A percentile compares a stretch with the other conserved stretches of the same genome.
Conservation (phyloP, 163 green algal species). For the Chloromonas sp. region DNA sequence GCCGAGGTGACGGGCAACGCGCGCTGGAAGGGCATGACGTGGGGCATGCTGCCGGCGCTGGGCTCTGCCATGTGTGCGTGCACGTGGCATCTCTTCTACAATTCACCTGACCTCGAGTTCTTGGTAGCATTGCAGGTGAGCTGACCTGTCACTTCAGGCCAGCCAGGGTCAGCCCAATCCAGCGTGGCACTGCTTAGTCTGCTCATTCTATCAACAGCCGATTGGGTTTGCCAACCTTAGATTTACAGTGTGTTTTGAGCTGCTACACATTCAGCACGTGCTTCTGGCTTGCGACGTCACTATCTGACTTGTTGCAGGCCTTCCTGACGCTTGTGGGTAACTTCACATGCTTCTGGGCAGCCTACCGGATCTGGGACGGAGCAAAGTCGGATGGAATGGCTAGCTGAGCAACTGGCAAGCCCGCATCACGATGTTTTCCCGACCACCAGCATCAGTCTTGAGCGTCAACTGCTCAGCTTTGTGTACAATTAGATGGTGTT, state of each 20-base stretch:
- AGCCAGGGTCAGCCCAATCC: not conserved
- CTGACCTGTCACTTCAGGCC: not conserved
- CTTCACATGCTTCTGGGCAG: slow-evolving; percentile 62
- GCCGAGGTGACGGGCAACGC: slow-evolving; percentile 69
- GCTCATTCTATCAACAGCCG: not conserved
- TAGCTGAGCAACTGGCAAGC: too few relatives aligned
- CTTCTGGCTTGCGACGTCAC: not conserved
- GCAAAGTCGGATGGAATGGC: slow-evolving; percentile 4
- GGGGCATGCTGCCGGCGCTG: slow-evolving; percentile 81
- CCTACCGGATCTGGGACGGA: slow-evolving; percentile 69
- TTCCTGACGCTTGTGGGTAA: slow-evolving; percentile 74
- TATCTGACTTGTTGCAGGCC: slow-evolving; percentile 28
- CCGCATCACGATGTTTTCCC: too few relatives aligned
- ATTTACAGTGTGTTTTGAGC: too few relatives aligned
- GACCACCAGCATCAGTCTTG: too few relatives aligned
- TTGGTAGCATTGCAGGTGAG: slow-evolving; percentile 51
- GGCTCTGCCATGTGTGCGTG: slow-evolving; percentile 73
- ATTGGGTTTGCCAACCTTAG: too few relatives aligned
- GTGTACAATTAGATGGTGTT: too few relatives aligned
- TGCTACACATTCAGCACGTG: not conserved
- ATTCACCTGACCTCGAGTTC: slow-evolving; percentile 68
- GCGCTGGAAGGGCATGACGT: slow-evolving; percentile 81
- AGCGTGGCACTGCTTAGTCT: not conserved
- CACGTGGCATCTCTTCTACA: slow-evolving; percentile 93
- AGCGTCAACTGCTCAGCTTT: too few relatives aligned